Conservation (phyloP, 495 filamentous ascomycete genomes). For the Apiosordaria backusii region DNA sequence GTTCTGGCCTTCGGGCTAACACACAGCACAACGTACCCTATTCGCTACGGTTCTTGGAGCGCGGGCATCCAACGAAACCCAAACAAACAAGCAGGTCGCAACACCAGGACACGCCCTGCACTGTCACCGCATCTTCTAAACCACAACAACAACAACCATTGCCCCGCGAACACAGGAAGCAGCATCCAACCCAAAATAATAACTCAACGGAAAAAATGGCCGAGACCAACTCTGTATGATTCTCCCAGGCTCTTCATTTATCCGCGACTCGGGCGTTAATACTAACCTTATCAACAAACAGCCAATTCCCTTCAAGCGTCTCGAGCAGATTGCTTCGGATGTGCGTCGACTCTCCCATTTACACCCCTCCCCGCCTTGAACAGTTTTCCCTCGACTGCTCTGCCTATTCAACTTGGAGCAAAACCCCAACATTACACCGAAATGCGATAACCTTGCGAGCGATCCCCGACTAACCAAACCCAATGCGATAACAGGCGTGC, state of each 20-base stretch:
- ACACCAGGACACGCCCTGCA: background rate
- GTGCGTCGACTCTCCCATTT: constrained; percentile 48
- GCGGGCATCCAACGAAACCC: background rate
- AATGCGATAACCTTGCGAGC: background rate
- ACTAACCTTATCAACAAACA: constrained; percentile 31
- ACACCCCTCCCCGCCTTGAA: constrained; percentile 7
- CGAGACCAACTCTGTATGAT: constrained; percentile 29
- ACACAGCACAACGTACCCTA: background rate
- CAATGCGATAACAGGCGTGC: constrained; percentile 62
- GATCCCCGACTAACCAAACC: background rate
- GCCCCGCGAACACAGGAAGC: background rate
- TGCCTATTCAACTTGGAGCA: background rate
- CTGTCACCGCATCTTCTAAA: background rate
- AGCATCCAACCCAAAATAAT: constrained; percentile 4
- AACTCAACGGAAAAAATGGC: constrained; percentile 24
- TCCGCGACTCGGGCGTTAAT: background rate
- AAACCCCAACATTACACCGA: background rate
- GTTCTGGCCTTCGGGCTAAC: background rate
- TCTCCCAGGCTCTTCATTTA: background rate
- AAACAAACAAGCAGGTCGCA: background rate
- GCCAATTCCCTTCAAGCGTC: constrained; percentile 71
- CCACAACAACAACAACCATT: background rate
- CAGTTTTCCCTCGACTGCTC: background rate
- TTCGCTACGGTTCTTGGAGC: constrained; percentile 4
- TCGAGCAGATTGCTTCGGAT: constrained; percentile 79